These are phyloP conservation scores for Chaetomium tenue DNA, from an alignment of 495 filamentous ascomycete genomes.

Conservation along the genomic window DNA sequence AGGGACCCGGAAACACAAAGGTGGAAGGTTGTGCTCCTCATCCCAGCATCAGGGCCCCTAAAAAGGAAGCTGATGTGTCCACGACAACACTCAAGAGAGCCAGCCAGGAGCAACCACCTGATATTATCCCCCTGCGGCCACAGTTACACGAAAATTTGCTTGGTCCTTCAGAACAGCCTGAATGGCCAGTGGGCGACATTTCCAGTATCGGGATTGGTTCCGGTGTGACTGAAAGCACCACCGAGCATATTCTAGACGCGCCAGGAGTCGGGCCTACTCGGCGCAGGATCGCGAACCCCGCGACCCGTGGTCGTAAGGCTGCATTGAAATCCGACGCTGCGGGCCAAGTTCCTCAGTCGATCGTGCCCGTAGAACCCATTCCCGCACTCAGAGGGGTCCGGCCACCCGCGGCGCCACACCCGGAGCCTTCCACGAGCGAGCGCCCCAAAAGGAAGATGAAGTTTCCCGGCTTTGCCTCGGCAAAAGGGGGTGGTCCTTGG, in stretches of 20 bases:
- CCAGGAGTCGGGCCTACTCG: constrained; percentile 12
- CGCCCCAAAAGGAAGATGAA: constrained; percentile 33
- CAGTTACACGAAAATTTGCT: constrained; percentile 10
- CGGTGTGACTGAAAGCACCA: constrained; percentile 1
- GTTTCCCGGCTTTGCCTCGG: constrained; percentile 42
- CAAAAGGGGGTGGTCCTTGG: constrained; percentile 50
- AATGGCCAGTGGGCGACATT: constrained; percentile 8
- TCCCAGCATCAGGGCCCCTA: background rate
- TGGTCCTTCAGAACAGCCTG: constrained; percentile 1
- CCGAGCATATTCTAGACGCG: background rate
- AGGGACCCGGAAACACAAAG: background rate
- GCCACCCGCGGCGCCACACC: constrained; percentile 7
- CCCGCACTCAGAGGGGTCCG: constrained; percentile 11
- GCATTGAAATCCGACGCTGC: constrained; percentile 49
- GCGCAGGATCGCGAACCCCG: constrained; percentile 42
- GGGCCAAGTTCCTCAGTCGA: constrained; percentile 43
- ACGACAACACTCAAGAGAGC: background rate
- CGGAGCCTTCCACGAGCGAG: constrained; percentile 19
- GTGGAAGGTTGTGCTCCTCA: background rate
- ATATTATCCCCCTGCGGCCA: background rate
- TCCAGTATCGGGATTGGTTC: background rate
- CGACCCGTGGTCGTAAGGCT: constrained; percentile 51
- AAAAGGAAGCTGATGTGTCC: constrained; percentile 2
- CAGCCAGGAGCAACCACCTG: background rate
- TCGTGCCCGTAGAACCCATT: constrained; percentile 35